phyloP scores from a whole-genome alignment of 805 yeast genomes.

The Candida cerambycidarum region DNA sequence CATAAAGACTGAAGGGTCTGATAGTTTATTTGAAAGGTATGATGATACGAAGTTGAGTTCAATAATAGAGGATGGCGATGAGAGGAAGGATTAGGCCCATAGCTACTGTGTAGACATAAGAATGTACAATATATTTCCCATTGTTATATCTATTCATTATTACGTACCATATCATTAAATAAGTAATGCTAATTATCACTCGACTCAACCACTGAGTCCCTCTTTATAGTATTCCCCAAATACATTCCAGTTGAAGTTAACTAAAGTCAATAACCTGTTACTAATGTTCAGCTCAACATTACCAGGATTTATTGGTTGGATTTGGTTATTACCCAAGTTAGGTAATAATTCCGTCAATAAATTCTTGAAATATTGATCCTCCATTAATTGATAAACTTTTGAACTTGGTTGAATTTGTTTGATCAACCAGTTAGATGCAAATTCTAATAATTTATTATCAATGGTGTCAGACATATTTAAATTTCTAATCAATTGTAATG shows the following conservation, averaged over 20 bases:
- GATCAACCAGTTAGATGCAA: slow-evolving; percentile 75
- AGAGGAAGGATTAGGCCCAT: too few relatives aligned
- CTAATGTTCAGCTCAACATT: slow-evolving; percentile 43
- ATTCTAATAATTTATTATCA: slow-evolving; percentile 45
- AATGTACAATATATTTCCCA: too few relatives aligned
- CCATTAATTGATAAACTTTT: slow-evolving; percentile 74
- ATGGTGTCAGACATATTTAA: slow-evolving; percentile 18
- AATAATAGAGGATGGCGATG: slow-evolving; percentile 6
- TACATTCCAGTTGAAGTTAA: slow-evolving; percentile 80
- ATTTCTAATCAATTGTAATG: slow-evolving; percentile 61
- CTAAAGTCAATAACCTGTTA: slow-evolving; percentile 61
- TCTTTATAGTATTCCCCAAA: slow-evolving; percentile 64
- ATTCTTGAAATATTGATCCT: slow-evolving; percentile 58
- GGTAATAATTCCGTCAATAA: slow-evolving; percentile 24
- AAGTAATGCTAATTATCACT: not conserved
- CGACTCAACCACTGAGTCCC: not conserved
- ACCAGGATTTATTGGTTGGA: slow-evolving; percentile 4
- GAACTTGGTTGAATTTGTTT: slow-evolving; percentile 85
- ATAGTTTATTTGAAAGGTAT: slow-evolving; percentile 11
- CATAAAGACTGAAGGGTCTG: not conserved
- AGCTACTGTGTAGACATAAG: too few relatives aligned
- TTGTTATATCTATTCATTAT: not conserved
- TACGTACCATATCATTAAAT: slow-evolving; percentile 2
- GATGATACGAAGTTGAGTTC: slow-evolving; percentile 13
- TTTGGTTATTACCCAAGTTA: slow-evolving; percentile 5